phyloP scores from a whole-genome alignment of 2,329 filamentous ascomycete species.

The Fusarium ambrosium region DNA sequence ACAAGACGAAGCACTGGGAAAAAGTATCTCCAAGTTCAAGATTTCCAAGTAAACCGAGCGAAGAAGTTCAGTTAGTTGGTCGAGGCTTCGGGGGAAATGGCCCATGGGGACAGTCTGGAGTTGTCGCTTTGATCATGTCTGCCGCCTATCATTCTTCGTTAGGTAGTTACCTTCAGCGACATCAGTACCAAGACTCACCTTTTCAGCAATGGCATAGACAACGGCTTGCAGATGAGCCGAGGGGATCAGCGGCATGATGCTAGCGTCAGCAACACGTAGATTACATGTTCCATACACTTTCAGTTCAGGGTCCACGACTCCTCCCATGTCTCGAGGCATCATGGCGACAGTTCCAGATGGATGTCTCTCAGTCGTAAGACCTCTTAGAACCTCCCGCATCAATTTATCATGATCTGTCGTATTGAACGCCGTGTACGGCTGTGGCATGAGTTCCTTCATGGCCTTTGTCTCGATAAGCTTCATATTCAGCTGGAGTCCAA shows the following conservation, averaged over 20 bases:
- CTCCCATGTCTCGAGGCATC: constrained; percentile 21
- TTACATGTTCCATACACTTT: constrained; percentile 44
- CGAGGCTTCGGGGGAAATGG: constrained; percentile 5
- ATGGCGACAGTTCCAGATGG: constrained; percentile 22
- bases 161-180: not conserved
- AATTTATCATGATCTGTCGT: constrained; percentile 5
- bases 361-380: constrained; percentile 18
- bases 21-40: too few species aligned
- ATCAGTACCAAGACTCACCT: not conserved
- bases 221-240: constrained; percentile 48
- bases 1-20: not conserved
- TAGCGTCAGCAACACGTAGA: constrained; percentile 46
- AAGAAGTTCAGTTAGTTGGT: not conserved
- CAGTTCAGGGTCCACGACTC: constrained; percentile 44
- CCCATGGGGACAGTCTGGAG: not conserved
- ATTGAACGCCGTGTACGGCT: constrained; percentile 14
- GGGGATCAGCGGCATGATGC: constrained; percentile 43
- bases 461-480: constrained; percentile 18
- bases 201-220: constrained; percentile 52
- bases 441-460: constrained; percentile 20
- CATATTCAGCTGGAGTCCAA: constrained; percentile 27
- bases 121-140: constrained; percentile 20
- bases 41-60: not conserved
- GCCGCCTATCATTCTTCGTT: constrained; percentile 12
- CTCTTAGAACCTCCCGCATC: constrained; percentile 4